Percentiles rank a stretch among this genome's conserved stretches.
Conservation (phyloP, 768 basidiomycete species). For the Lepiota brunneoincarnata region DNA sequence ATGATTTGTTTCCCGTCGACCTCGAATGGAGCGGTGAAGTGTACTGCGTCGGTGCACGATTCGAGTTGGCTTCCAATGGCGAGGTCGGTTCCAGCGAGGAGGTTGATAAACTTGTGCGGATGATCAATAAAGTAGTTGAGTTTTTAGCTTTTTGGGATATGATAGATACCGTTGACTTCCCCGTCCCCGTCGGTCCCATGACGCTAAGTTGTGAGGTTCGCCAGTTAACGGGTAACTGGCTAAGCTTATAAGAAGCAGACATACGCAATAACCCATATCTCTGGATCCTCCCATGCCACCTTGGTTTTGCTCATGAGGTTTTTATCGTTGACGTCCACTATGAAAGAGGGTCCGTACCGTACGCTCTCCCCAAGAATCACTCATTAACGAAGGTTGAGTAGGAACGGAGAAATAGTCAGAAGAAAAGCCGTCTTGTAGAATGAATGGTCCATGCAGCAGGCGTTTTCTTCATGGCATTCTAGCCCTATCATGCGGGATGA, state of each 20-base stretch:
- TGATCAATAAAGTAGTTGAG: background rate
- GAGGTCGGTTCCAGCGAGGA: slow-evolving; percentile 46
- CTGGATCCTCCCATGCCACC: background rate
- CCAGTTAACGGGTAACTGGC: background rate
- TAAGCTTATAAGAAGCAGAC: background rate
- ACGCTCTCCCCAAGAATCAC: slow-evolving; percentile 3
- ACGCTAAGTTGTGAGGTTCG: slow-evolving; percentile 20
- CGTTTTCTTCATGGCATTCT: background rate
- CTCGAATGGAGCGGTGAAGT: slow-evolving; percentile 38
- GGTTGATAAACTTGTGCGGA: slow-evolving; percentile 47
- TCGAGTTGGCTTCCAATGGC: slow-evolving; percentile 42
- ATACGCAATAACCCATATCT: slow-evolving; percentile 6
- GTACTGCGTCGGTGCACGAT: slow-evolving; percentile 50
- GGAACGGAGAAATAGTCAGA: too few species aligned
- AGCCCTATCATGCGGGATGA: background rate
- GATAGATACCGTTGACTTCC: slow-evolving; percentile 34
- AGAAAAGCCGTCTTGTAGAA: background rate
- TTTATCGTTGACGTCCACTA: background rate
- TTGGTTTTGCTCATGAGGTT: background rate
- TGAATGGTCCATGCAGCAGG: background rate
- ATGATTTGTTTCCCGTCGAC: slow-evolving; percentile 39
- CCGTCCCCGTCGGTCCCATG: slow-evolving; percentile 38
- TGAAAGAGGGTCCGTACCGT: background rate
- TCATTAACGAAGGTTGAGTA: background rate
- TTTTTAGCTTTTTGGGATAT: background rate